phyloP scores from a whole-genome alignment of 2,329 filamentous ascomycete genomes.

The Cadophora sp. region DNA sequence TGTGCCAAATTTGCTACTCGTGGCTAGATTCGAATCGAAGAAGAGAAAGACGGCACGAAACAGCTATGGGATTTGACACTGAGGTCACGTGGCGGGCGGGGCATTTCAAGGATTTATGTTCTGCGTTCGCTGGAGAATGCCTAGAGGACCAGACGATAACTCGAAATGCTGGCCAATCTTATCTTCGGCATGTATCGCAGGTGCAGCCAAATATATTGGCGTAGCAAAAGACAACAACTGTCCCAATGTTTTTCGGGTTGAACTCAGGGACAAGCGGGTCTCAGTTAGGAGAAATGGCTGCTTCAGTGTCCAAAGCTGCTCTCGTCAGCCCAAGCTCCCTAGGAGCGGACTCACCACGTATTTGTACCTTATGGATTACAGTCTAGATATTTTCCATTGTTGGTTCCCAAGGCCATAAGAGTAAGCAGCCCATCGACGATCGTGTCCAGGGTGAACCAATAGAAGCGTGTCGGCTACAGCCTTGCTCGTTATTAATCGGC shows the following conservation, averaged over 20 bases:
- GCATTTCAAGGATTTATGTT: too few species aligned
- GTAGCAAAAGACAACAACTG: too few species aligned
- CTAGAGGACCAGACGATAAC: too few species aligned
- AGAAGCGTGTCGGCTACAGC: constrained; percentile 2
- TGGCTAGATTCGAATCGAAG: background rate
- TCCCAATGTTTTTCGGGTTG: background rate
- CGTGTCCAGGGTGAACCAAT: background rate
- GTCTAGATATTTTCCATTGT: background rate
- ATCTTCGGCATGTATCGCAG: too few species aligned
- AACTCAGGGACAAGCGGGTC: background rate
- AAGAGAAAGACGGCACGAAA: too few species aligned
- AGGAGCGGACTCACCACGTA: background rate
- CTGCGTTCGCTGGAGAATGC: too few species aligned
- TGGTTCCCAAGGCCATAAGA: background rate
- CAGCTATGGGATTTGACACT: too few species aligned
- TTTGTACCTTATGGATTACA: background rate
- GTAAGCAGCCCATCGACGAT: constrained; percentile 16
- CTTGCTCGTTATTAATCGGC: constrained; percentile 4
- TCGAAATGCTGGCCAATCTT: too few species aligned
- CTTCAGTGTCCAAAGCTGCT: background rate
- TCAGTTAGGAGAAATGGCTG: background rate
- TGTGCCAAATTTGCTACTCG: too few species aligned
- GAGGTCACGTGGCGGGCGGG: too few species aligned
- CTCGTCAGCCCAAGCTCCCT: background rate
- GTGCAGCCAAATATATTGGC: too few species aligned